Percentiles rank a stretch among this genome's conserved stretches.
phyloP scores from a whole-genome alignment of 1,284 basidiomycete species.

The Somion occarium region DNA sequence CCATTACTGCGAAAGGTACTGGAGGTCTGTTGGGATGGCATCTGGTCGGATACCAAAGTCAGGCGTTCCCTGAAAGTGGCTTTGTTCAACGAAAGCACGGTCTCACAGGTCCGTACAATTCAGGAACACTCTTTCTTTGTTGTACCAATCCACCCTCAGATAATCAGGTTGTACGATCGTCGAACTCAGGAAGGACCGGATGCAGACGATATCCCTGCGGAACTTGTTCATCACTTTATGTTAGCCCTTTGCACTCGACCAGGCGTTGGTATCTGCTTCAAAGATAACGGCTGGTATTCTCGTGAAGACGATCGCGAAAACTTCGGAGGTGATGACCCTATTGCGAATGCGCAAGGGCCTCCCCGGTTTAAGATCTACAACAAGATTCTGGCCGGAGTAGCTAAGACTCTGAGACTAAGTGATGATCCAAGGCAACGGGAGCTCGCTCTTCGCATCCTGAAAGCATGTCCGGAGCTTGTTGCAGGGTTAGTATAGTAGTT shows the following conservation, averaged over 20 bases:
- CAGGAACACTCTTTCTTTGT: not conserved
- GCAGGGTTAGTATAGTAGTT: slow-evolving; percentile 46
- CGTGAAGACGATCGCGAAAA: slow-evolving; percentile 40
- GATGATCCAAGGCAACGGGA: slow-evolving; percentile 87
- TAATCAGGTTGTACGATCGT: slow-evolving; percentile 67
- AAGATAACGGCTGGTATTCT: slow-evolving; percentile 88
- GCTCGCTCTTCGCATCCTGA: slow-evolving; percentile 73
- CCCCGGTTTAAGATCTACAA: slow-evolving; percentile 64
- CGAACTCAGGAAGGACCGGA: slow-evolving; percentile 44
- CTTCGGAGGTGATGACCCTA: slow-evolving; percentile 30
- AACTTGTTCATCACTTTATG: slow-evolving; percentile 85
- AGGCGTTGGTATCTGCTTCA: slow-evolving; percentile 84
- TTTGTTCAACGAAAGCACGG: slow-evolving; percentile 58
- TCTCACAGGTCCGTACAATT: slow-evolving; percentile 48
- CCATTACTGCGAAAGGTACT: slow-evolving; percentile 50
- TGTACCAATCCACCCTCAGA: slow-evolving; percentile 32
- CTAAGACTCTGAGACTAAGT: slow-evolving; percentile 73
- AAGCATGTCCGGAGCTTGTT: slow-evolving; percentile 83
- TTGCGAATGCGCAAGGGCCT: slow-evolving; percentile 26
- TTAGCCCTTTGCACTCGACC: slow-evolving; percentile 83
- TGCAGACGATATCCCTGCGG: slow-evolving; percentile 61
- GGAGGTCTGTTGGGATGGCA: slow-evolving; percentile 61
- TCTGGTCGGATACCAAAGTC: slow-evolving; percentile 69
- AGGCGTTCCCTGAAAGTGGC: slow-evolving; percentile 64
- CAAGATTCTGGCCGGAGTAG: slow-evolving; percentile 75